Evolutionary conservation across 345 rosid genomes (phyloP).

Genomic region (Eucalyptus grandis): DNA sequence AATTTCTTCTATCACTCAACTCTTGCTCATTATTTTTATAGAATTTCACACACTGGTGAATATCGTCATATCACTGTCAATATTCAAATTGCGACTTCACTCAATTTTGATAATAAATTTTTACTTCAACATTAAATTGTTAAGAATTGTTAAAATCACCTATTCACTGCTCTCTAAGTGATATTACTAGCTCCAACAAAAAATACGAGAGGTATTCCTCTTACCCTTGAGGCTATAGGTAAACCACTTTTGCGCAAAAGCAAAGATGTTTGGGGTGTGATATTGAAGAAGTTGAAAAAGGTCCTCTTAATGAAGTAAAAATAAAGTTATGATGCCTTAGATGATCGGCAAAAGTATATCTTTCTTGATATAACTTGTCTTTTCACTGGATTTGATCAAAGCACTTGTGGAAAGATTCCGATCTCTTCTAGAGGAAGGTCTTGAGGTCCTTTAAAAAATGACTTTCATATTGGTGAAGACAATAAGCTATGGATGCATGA

Average conservation of each 20-base stretch:
- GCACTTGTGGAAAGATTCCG: not conserved
- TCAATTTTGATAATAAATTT: too few relatives aligned
- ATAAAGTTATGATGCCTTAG: not conserved
- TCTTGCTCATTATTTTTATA: too few relatives aligned
- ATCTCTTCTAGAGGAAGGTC: not conserved
- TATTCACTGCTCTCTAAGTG: too few relatives aligned
- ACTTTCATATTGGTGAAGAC: not conserved
- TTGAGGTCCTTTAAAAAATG: not conserved
- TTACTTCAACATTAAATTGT: too few relatives aligned
- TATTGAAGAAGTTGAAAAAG: not conserved
- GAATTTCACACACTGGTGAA: too few relatives aligned
- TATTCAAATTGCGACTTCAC: fast-evolving
- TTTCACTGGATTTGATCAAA: not conserved
- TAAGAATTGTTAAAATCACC: too few relatives aligned
- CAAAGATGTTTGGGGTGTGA: not conserved
- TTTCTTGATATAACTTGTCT: not conserved
- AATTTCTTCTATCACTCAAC: too few relatives aligned
- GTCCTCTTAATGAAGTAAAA: not conserved
- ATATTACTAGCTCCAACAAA: too few relatives aligned
- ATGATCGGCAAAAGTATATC: not conserved
- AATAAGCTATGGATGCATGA: not conserved
- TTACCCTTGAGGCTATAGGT: not conserved
- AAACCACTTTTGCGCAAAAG: not conserved
- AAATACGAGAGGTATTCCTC: not conserved
- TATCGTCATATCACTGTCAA: too few relatives aligned